Evolutionary conservation across 2,329 filamentous ascomycete genomes (phyloP).

Genomic region (Colletotrichum brevisporum): DNA sequence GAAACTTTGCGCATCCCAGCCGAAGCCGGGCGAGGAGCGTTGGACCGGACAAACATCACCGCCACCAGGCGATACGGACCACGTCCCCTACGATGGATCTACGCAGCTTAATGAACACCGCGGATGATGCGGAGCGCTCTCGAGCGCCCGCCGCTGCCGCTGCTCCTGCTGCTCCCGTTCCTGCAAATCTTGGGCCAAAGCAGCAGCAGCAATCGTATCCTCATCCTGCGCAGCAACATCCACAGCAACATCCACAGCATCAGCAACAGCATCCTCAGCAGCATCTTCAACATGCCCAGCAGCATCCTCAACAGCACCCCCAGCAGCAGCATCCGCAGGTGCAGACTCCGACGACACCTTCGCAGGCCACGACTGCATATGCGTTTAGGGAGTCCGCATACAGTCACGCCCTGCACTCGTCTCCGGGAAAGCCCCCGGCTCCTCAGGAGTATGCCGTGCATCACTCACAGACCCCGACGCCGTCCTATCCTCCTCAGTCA

Average conservation of each 20-base stretch:
- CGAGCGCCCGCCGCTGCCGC: conserved; percentile 48
- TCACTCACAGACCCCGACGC: conserved; percentile 42
- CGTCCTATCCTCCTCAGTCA: conserved; percentile 54
- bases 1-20: conserved; percentile 37
- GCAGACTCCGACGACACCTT: conserved; percentile 44
- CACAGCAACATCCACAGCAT: conserved; percentile 42
- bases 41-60: conserved; percentile 18
- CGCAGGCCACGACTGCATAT: conserved; percentile 60
- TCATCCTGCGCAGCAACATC: not conserved
- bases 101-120: conserved; percentile 67
- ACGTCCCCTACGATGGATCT: conserved; percentile 61
- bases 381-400: conserved; percentile 64
- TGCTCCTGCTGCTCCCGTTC: conserved; percentile 39
- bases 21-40: conserved; percentile 34
- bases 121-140: conserved; percentile 60
- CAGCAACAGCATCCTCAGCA: conserved; percentile 46
- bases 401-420: conserved; percentile 55
- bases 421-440: conserved; percentile 59
- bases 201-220: conserved; percentile 31
- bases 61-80: conserved; percentile 16
- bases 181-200: conserved; percentile 35
- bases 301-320: conserved; percentile 41
- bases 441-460: conserved; percentile 59
- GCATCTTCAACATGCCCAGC: conserved; percentile 47
- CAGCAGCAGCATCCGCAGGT: conserved; percentile 44